A percentile compares a stretch with the other conserved stretches of the same genome.
Conservation (phyloP, 164 flowering plant species). For the Vitis rupestris region DNA sequence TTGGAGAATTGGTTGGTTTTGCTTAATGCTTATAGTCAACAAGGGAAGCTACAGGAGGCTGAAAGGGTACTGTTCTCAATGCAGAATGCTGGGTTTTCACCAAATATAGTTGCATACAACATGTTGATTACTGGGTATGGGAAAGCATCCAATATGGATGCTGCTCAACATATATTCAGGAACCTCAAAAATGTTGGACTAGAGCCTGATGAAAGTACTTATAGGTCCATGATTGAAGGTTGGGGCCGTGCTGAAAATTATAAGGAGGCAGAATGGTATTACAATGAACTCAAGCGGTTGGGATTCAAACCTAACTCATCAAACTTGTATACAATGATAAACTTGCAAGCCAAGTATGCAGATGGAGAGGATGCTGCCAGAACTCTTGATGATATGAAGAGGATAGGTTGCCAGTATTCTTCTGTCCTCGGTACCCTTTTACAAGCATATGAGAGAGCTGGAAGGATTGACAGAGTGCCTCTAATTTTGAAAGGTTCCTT, state of each 20-base stretch:
- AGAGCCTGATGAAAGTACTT: conserved; percentile 86
- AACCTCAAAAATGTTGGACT: conserved; percentile 45
- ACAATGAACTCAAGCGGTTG: conserved; percentile 51
- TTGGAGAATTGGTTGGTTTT: conserved; percentile 86
- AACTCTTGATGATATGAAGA: conserved; percentile 70
- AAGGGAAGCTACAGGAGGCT: conserved; percentile 78
- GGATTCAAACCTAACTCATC: conserved; percentile 77
- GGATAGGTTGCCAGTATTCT: conserved; percentile 72
- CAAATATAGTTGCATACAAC: conserved; percentile 79
- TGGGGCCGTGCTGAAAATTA: conserved; percentile 77
- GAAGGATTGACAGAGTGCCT: conserved; percentile 60
- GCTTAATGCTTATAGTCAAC: conserved; percentile 85
- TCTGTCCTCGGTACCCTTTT: conserved; percentile 75
- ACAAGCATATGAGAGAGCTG: conserved; percentile 75
- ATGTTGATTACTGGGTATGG: conserved; percentile 91
- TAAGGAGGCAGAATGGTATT: conserved; percentile 54
- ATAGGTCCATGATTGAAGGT: conserved; percentile 92
- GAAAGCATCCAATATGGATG: conserved; percentile 58
- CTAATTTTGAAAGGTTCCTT: conserved; percentile 53
- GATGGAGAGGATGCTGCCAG: conserved; percentile 64
- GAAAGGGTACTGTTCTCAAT: conserved; percentile 49
- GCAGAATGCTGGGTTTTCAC: conserved; percentile 58
- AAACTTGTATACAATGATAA: conserved; percentile 74
- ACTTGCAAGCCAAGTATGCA: conserved; percentile 63
- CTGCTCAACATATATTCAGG: conserved; percentile 48